phyloP scores from a whole-genome alignment of 805 yeast species.

The Tetrapisispora pingtungensis region DNA sequence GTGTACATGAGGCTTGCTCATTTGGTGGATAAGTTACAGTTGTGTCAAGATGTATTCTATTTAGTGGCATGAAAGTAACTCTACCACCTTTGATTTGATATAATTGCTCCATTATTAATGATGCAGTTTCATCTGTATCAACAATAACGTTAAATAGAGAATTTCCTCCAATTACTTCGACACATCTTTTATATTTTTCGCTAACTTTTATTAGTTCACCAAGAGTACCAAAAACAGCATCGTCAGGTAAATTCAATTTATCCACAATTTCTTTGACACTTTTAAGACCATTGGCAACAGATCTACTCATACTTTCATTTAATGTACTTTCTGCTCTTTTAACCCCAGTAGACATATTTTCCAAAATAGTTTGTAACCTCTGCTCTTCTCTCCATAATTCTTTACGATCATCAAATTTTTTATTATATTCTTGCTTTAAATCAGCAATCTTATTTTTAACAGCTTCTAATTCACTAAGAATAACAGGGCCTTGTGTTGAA shows the following conservation, averaged over 20 bases:
- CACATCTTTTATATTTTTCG: constrained; percentile 75
- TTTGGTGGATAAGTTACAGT: constrained; percentile 48
- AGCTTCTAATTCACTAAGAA: constrained; percentile 27
- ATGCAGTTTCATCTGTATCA: constrained; percentile 76
- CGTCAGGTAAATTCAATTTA: constrained; percentile 41
- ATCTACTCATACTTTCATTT: constrained; percentile 65
- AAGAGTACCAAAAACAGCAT: constrained; percentile 70
- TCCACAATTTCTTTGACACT: constrained; percentile 56
- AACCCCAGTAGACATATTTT: constrained; percentile 46
- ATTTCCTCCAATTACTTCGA: constrained; percentile 82
- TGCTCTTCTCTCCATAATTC: constrained; percentile 72
- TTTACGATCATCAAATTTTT: constrained; percentile 57
- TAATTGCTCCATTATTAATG: constrained; percentile 66
- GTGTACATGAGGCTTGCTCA: constrained; percentile 43
- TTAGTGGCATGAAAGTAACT: constrained; percentile 84
- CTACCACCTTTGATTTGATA: constrained; percentile 64
- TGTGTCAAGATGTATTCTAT: constrained; percentile 41
- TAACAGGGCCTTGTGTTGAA: constrained; percentile 30
- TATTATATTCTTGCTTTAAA: constrained; percentile 34
- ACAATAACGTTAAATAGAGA: constrained; percentile 84
- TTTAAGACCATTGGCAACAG: constrained; percentile 56
- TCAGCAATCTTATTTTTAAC: constrained; percentile 21
- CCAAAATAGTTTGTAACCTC: constrained; percentile 45
- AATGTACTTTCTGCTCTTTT: constrained; percentile 49
- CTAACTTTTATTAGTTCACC: constrained; percentile 76